Base-by-base conservation (phyloP, 352 stramenopile species). In the Phytopythium litorale region DNA sequence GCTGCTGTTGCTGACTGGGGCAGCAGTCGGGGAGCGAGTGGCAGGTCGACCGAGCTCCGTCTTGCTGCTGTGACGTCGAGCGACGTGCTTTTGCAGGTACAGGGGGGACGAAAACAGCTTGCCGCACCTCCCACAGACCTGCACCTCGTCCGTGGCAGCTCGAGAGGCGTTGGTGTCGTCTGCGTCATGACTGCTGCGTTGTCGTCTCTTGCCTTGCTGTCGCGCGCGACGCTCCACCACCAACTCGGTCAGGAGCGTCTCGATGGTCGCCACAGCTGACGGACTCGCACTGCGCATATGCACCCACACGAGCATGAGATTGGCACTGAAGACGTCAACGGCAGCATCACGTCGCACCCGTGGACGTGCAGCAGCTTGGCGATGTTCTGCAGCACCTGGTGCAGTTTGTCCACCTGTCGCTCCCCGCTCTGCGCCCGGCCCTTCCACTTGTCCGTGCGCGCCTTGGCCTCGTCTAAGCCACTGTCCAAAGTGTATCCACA, bases 331-430 rank as follows among this genome's bases (percentile, higher is more conserved):
- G 40, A 7, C 7, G 33, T 38, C 33, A 9, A 38, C 0, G 40
- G 40, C 16, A 15, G 7, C 40, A 21, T 46, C 0, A 16, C 4
- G 38, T 28, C 35, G 55, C 65, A 89, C 80, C 83, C 79, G 64
- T 89, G 76, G 38, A 88, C 75, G 58, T 91, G 78, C 60, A 92
- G 58, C 30, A 92, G 60, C 46, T 88, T 89, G 37, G 81, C 78
- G 61, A 91, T 84, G 61, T 76, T 89, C 56, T 90, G 81, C 35
- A 92, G 68, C 65, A 89, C 74, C 55, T 89, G 79, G n/a, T 89
- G 81, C 32, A 92, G 68, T 28, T 90, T 89, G 30, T 90, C 74
- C n/a, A 85, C 72, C 60, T 91, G 83, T 33, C 76, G 75, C 7
- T 89, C 73, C 18, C 71, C 65, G 45, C 69, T 88, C 16, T 66